phyloP scores from a whole-genome alignment of 352 stramenopile species.

The Pythium volutum region DNA sequence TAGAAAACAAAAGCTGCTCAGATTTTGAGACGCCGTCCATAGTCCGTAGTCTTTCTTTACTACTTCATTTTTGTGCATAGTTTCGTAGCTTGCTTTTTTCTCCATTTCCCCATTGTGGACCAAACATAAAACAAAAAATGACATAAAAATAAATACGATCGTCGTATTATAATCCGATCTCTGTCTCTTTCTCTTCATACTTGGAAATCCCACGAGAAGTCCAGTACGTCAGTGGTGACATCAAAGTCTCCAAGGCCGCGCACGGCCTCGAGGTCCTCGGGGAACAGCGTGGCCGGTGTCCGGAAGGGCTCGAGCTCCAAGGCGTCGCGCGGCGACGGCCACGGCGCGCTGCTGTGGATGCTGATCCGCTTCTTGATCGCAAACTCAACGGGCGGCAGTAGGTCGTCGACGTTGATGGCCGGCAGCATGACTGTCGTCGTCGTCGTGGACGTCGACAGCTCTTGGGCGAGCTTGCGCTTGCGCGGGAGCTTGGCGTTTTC shows the following conservation, averaged over 20 bases:
- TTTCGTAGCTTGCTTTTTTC: not conserved
- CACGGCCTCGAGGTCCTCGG: conserved; percentile 23
- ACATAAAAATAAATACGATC: not conserved
- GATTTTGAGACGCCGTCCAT: not conserved
- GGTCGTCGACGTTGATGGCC: conserved; percentile 14
- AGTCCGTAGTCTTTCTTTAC: not conserved
- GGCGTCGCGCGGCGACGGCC: conserved; percentile 19
- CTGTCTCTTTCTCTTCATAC: not conserved
- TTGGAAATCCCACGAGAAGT: not conserved
- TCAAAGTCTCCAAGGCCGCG: conserved; percentile 16
- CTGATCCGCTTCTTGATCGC: not conserved
- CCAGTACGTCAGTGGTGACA: not conserved
- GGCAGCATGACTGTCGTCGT: conserved; percentile 16
- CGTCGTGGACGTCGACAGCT: not conserved
- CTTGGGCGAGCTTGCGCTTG: not conserved
- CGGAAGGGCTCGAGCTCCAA: conserved; percentile 19
- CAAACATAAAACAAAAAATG: not conserved
- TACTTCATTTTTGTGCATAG: not conserved
- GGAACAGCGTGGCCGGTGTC: conserved; percentile 20
- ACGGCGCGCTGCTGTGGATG: too few species aligned
- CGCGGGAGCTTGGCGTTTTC: not conserved
- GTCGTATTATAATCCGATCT: too few species aligned
- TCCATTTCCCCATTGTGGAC: not conserved
- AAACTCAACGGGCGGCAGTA: not conserved
- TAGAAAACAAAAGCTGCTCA: too few species aligned